phyloP scores from a whole-genome alignment of 352 stramenopile genomes.

The Globisporangium spiculum region DNA sequence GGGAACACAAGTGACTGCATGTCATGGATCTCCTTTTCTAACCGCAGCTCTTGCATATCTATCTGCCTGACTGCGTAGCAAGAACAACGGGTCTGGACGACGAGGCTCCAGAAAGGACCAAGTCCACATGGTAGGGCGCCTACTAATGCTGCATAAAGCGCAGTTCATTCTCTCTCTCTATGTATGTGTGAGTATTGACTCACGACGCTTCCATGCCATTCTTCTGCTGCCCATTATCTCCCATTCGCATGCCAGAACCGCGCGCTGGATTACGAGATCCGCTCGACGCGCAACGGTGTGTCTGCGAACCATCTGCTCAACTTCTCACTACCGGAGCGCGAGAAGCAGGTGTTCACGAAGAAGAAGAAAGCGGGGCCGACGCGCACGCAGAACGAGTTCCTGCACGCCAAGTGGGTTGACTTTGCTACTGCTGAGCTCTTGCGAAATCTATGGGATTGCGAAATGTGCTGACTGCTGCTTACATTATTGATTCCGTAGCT shows the following conservation, averaged over 20 bases:
- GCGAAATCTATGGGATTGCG: not conserved
- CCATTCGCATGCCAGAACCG: slow-evolving; percentile 31
- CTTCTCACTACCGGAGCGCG: slow-evolving; percentile 74
- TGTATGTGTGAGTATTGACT: slow-evolving; percentile 2
- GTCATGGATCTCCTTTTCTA: not conserved
- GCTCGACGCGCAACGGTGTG: slow-evolving; percentile 60
- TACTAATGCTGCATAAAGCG: not conserved
- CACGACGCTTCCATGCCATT: not conserved
- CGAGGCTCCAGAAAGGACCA: slow-evolving; percentile 15
- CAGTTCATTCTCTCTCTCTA: not conserved
- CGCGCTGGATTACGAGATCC: slow-evolving; percentile 51
- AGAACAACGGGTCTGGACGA: slow-evolving; percentile 18
- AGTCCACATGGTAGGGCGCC: slow-evolving; percentile 8
- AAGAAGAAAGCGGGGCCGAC: slow-evolving; percentile 60
- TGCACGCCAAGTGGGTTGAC: slow-evolving; percentile 74
- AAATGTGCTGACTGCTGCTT: not conserved
- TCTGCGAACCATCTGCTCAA: slow-evolving; percentile 85
- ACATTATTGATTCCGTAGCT: slow-evolving; percentile 36
- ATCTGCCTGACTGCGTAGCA: slow-evolving; percentile 4
- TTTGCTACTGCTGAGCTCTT: not conserved
- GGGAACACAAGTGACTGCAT: not conserved
- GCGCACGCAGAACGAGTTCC: slow-evolving; percentile 80
- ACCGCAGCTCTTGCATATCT: not conserved
- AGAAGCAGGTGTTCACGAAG: slow-evolving; percentile 38
- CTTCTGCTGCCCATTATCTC: not conserved